Percentiles rank a stretch among this genome's conserved stretches.
phyloP scores from a whole-genome alignment of 1,284 basidiomycete species.

The Ustilago sp. region DNA sequence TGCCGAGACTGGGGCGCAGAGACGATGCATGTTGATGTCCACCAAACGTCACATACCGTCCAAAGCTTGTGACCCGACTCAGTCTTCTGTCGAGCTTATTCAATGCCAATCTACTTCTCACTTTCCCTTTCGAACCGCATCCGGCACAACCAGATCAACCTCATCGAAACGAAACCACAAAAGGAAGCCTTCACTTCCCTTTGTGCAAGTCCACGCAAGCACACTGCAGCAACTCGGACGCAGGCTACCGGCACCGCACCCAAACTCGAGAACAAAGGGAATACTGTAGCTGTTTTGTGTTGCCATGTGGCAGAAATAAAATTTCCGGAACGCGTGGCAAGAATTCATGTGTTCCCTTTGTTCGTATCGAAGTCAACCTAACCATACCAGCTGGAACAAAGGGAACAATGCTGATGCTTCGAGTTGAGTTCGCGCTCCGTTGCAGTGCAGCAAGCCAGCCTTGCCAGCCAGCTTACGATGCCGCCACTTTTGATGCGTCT shows the following conservation, averaged over 20 bases:
- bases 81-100: neutral
- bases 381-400: slow-evolving; percentile 5
- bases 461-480: neutral
- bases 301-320: slow-evolving; percentile 3
- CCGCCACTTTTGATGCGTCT: slow-evolving; percentile 9
- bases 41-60: slow-evolving; percentile 14
- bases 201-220: slow-evolving; percentile 8
- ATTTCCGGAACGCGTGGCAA: neutral
- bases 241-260: neutral
- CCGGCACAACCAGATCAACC: neutral
- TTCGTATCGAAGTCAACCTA: neutral
- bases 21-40: slow-evolving; percentile 33
- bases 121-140: neutral
- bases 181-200: neutral
- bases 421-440: slow-evolving; percentile 8
- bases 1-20: neutral
- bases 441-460: neutral
- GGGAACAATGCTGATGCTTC: neutral
- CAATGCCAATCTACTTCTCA: neutral
- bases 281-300: no score
- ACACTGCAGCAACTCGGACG: neutral
- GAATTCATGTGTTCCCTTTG: neutral
- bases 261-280: neutral
- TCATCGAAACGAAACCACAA: neutral
- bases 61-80: neutral